Evolutionary conservation across 441 rosid genomes (phyloP), one percentile per base, ranked within the genome.

Genomic region (Adansonia gregorii): DNA sequence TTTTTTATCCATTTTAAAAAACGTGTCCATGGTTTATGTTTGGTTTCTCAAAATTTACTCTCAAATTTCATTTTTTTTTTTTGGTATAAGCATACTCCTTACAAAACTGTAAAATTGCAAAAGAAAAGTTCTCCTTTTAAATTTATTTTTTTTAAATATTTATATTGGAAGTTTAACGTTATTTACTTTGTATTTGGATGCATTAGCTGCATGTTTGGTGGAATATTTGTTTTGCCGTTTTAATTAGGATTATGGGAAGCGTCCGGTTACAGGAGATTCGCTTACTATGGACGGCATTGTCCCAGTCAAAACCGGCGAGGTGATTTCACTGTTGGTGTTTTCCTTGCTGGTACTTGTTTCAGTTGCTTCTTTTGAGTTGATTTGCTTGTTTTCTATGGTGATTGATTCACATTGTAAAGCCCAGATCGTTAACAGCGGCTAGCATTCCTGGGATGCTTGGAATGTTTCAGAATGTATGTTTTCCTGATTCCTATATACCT

Each of bases 381-480:
- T 74, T 49, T 74, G 0, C 74, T 63, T 51, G 5, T 39, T 64
- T 24, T 8, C 22, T 69, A 52, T 67, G 64, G 48, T 55, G 49
- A 76, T 70, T 48, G 3, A 6, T 85, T 83, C 86, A 94, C 98
- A 90, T 92, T 59, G 93, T 92, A 78, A 96, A 91, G 82, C 98
- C 98, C 4, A 92, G 95, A 81, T 88, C 97, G 6, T 82, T 92
- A 74, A 91, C 92, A 80, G 90, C 95, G 8, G 98, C 98, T 72
- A 96, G 97, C 85, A 93, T 94, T 78, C 98, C 98, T 66, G 99
- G 98, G 80, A 88, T 97, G 89, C 94, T 94, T 0, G 97, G 96
- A 77, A 86, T 91, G 80, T 97, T 97, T 81, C 99, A 96, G 76
- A 93, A 93, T 84, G 98, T 94, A 91, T 70, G 94, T 61, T 75